phyloP scores from a whole-genome alignment of 2,329 filamentous ascomycete species.

The Alternaria rosae region DNA sequence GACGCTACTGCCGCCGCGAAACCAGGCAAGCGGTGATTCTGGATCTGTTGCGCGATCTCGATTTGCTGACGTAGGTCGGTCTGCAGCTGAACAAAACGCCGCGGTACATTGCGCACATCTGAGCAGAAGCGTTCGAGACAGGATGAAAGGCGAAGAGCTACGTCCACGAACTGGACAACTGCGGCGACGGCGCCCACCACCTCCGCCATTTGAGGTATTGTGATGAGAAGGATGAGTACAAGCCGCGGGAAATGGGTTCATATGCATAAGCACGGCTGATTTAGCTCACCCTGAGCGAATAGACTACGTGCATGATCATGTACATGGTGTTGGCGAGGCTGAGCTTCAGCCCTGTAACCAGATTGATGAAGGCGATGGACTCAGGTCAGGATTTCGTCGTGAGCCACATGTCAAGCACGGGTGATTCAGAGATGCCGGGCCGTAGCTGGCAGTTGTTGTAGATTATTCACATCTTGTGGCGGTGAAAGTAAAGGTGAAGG shows the following conservation, averaged over 20 bases:
- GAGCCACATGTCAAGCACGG: not conserved
- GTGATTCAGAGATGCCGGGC: not conserved
- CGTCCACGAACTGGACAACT: not conserved
- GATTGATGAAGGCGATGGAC: not conserved
- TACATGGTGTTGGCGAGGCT: not conserved
- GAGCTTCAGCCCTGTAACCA: not conserved
- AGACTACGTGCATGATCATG: not conserved
- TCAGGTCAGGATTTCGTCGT: no score
- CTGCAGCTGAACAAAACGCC: not conserved
- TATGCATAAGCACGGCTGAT: not conserved
- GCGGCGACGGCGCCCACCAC: not conserved
- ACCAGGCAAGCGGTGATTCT: not conserved
- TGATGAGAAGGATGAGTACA: accelerated
- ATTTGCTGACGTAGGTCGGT: not conserved
- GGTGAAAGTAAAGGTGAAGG: not conserved
- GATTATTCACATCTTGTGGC: not conserved
- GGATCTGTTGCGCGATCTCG: not conserved
- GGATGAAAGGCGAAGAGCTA: not conserved
- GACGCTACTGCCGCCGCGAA: not conserved
- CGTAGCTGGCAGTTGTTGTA: accelerated
- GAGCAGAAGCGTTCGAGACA: not conserved
- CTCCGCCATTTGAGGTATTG: not conserved
- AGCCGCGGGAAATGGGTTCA: not conserved
- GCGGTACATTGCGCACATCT: not conserved
- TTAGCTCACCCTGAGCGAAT: not conserved